Percentiles rank a stretch among this genome's conserved stretches.
Evolutionary conservation across 495 filamentous ascomycete species (phyloP).

Genomic region (Trichoderma asperelloides): DNA sequence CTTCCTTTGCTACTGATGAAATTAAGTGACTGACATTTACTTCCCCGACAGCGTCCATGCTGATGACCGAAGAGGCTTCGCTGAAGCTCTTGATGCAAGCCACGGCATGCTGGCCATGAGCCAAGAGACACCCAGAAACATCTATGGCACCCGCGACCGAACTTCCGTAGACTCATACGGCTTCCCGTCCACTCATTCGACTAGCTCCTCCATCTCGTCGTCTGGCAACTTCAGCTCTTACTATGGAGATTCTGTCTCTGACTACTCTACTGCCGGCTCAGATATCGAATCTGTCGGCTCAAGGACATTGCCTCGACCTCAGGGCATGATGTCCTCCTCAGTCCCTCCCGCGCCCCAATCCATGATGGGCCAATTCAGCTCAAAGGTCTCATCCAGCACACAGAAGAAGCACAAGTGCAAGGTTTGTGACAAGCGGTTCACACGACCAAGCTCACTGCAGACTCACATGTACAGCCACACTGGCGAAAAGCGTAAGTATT

Average conservation of each 20-base stretch:
- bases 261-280: slow-evolving; percentile 88
- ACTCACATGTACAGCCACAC: slow-evolving; percentile 99
- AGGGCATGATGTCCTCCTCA: slow-evolving; percentile 54
- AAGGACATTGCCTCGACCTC: slow-evolving; percentile 74
- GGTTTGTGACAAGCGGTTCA: slow-evolving; percentile 98
- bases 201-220: slow-evolving; percentile 91
- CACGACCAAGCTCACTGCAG: slow-evolving; percentile 88
- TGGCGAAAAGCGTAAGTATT: slow-evolving; percentile 89
- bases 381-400: slow-evolving; percentile 88
- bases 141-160: slow-evolving; percentile 59
- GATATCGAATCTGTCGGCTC: slow-evolving; percentile 63
- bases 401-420: slow-evolving; percentile 99
- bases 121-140: slow-evolving; percentile 79
- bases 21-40: background rate
- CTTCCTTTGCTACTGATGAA: slow-evolving; percentile 13
- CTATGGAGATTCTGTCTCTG: slow-evolving; percentile 77
- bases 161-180: slow-evolving; percentile 86
- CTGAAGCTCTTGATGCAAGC: slow-evolving; percentile 77
- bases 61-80: slow-evolving; percentile 59
- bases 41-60: slow-evolving; percentile 45
- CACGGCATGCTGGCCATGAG: slow-evolving; percentile 90
- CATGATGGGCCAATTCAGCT: slow-evolving; percentile 99
- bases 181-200: slow-evolving; percentile 83
- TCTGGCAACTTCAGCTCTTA: slow-evolving; percentile 60
- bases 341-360: slow-evolving; percentile 80